These are phyloP conservation scores for Aspergillus kassunensis DNA, from an alignment of 495 filamentous ascomycete genomes.

Conservation along the genomic window DNA sequence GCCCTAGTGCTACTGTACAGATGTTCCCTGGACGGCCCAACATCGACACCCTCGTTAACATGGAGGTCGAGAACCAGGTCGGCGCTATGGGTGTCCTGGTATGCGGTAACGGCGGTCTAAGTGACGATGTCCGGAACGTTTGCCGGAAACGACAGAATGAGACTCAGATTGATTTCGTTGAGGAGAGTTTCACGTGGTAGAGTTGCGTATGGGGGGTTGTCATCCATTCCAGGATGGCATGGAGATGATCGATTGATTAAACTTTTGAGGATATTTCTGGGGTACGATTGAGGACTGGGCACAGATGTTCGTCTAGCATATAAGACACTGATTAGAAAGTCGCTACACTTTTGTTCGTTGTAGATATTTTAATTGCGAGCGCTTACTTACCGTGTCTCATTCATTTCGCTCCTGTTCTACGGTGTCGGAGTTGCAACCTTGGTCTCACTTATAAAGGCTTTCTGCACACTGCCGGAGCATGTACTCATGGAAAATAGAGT, in stretches of 20 bases:
- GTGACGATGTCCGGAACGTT: conserved; percentile 76
- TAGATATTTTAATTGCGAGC: conserved; percentile 3
- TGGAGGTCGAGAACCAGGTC: conserved; percentile 70
- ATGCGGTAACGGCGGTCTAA: conserved; percentile 79
- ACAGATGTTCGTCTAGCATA: not conserved
- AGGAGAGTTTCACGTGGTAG: conserved; percentile 90
- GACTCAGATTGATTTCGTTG: conserved; percentile 72
- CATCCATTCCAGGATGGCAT: too few species aligned
- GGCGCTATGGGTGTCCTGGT: conserved; percentile 90
- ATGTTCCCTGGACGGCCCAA: conserved; percentile 83
- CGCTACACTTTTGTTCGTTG: conserved; percentile 3
- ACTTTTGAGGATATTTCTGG: not conserved
- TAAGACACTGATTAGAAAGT: not conserved
- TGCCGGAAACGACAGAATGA: conserved; percentile 61
- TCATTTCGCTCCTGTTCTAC: not conserved
- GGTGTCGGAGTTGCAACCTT: too few species aligned
- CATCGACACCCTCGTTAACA: conserved; percentile 66
- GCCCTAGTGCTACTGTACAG: conserved; percentile 69
- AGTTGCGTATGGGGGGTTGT: too few species aligned
- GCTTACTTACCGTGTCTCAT: not conserved
- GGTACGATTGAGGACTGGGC: not conserved
- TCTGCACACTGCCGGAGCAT: too few species aligned
- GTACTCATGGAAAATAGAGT: too few species aligned
- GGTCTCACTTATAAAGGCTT: too few species aligned
- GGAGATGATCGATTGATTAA: not conserved